Evolutionary conservation across 225 moss, liverwort and hornwort genomes (phyloP).

Genomic region (Physcomitrellopsis africana): DNA sequence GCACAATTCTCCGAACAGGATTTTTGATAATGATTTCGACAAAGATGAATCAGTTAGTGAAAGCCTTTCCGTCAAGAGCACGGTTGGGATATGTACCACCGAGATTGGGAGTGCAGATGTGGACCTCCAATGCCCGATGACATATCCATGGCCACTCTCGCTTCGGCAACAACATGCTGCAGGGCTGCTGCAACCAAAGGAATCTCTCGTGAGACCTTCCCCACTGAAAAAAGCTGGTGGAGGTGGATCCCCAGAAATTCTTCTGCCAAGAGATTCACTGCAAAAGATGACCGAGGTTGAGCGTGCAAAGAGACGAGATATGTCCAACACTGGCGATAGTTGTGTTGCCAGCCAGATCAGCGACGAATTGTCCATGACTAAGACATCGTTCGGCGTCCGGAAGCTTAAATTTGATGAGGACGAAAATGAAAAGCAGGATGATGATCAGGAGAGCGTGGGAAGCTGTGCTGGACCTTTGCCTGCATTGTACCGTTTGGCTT

Average conservation of each 20-base stretch:
- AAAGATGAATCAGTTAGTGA: slow-evolving; percentile 26
- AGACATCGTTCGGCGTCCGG: slow-evolving; percentile 10
- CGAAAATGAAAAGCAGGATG: neutral
- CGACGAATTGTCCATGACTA: neutral
- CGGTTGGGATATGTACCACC: slow-evolving; percentile 48
- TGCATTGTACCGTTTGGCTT: slow-evolving; percentile 17
- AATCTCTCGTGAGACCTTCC: slow-evolving; percentile 27
- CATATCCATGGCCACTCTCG: slow-evolving; percentile 54
- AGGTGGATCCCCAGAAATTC: slow-evolving; percentile 15
- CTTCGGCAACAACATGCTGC: slow-evolving; percentile 58
- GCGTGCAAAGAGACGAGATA: slow-evolving; percentile 14
- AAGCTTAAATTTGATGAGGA: slow-evolving; percentile 14
- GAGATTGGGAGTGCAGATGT: slow-evolving; percentile 42
- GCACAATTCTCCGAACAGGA: slow-evolving; percentile 44
- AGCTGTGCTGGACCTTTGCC: slow-evolving; percentile 19
- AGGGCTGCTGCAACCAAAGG: slow-evolving; percentile 38
- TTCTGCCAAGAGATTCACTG: slow-evolving; percentile 7
- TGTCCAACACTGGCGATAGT: slow-evolving; percentile 20
- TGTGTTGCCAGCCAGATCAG: slow-evolving; percentile 14
- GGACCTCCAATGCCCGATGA: slow-evolving; percentile 30
- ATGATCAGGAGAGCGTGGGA: slow-evolving; percentile 33
- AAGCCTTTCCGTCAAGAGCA: slow-evolving; percentile 50
- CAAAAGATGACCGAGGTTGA: slow-evolving; percentile 12
- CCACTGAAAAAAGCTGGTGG: slow-evolving; percentile 15
- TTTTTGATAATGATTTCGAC: slow-evolving; percentile 45